Evolutionary conservation across 129 eudicot genomes (phyloP), one percentile per base, ranked within the genome.

Genomic region (Chrysanthemum lavandulifolium): DNA sequence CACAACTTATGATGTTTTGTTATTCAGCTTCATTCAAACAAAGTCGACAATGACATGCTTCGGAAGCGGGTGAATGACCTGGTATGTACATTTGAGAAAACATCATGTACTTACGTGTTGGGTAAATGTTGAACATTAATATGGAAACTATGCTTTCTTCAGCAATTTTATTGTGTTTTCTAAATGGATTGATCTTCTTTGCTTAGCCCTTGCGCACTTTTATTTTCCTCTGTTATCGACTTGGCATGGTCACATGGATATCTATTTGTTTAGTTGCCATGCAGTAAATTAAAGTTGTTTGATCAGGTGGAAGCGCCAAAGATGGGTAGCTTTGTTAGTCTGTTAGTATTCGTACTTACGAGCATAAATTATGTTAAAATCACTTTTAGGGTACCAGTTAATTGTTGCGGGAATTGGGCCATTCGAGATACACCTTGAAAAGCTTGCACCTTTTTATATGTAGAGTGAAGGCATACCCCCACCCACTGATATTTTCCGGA

Each of bases 1-100:
- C 14, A 49, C 23, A 1, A 16, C 52, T 69, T 65, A 43, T 68
- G 48, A 43, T 59, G 10, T n/a, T 76, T 78, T 43, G 57, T 75
- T 63, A 54, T 65, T 75, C 87, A 94, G 98, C 97, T 94, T 73
- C 88, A 81, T 68, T 72, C 83, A 43, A 88, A 71, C 61, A 92
- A 86, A 71, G 83, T 51, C 62, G 98, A 90, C 69, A 87, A 63
- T 75, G 91, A 82, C 73, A 68, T 73, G 85, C 78, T 84, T 52
- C 85, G 79, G 73, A 83, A 71, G 72, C 90, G 92, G 31, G 85
- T 90, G 6, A 81, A 76, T 79, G 96, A 87, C 74, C 83, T 94
- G 91, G 98, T 94, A 84, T 64, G 69, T 79, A 56, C 27, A 10
- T 19, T 23, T 62, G 3, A 31, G 66, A 27, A 25, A 61, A 10